Base-by-base conservation (phyloP, 164 flowering plant species). In the Taxillus chinensis region DNA sequence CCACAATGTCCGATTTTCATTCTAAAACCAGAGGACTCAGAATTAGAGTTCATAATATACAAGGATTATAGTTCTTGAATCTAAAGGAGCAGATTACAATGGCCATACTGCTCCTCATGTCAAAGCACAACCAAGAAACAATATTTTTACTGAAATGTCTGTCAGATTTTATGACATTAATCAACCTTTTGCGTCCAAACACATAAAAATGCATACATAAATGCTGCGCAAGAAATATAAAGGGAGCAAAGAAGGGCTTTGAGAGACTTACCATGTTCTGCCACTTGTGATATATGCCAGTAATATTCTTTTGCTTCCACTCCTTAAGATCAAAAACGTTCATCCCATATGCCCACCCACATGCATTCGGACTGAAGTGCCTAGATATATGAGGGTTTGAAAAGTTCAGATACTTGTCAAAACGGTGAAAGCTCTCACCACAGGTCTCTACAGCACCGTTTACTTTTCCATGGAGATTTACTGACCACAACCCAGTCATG, bases 1-100 rank as follows among this genome's bases (percentile, higher is more conserved):
- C 99, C 99, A 95, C 2, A 95, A 81, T 8, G 72, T 76, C 74
- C 99, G 75, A 49, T 89, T 92, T 80, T 90, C 96, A 74, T 95
- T 95, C 97, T 93, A 66, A 68, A 3, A 60, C 11, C 58, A 68
- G 57, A 42, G n/a, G 49, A 43, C 65, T 52, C 45, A 45, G 39
- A 27, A 27, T 27, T 27, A 27, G 27, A 2, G 27, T 27, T 27
- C 27, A 27, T 27, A 27, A 27, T 27, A 27, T 27, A 27, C 27
- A 27, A 27, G 27, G 27, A 27, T 27, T 27, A 27, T 2, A 27
- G 27, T 2, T 27, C 27, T 27, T 27, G 27, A 27, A 27, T 27
- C 27, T 27, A 27, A 27, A 27, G 27, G 27, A 27, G 27, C 27
- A 27, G 27, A 27, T 27, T 27, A 27, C 27, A 0, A 27, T 27